Base-by-base conservation (phyloP, 345 rosid species). In the Citrus reticulata region DNA sequence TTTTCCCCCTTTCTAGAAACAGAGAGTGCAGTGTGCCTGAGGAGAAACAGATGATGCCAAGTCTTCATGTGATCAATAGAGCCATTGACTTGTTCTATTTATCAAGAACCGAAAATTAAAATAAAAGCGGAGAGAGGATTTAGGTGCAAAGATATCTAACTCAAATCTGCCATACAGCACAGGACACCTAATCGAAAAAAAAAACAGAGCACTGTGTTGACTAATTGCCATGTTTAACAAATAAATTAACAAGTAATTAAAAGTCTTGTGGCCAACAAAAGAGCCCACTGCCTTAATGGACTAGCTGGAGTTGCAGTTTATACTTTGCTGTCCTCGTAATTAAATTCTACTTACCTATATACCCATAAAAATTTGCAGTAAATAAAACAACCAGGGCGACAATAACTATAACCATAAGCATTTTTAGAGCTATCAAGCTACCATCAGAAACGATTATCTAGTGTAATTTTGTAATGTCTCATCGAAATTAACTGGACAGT, bases 161-260 rank as follows among this genome's bases (percentile, higher is more conserved):
- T 42, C 29, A 27, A 39, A 40, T 27, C 25, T 20, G 35, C 5
- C 34, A 5, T 22, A 13, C 70, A 19, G 25, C 32, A 66, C 74
- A 68, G 19, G 70, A 30, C 42, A 73, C 81, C 75, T 61, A 81
- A 77, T 59, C 74, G 74, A 35, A 24, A n/a, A 30, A 7, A 32
- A 24, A n/a, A 32, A 4, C 29, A 27, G 46, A 60, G 74, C 32
- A 4, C 55, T 51, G 37, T 49, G 75, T 78, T 54, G 79, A 74
- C 77, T 30, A 34, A n/a, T 34, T 19, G 13, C 51, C 42, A 58
- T n/a, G 32, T 32, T 54, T 32, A 58, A 13, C 30, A 7, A 13
- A 7, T 30, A 42, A 29, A 9, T 30, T 30, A 32, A 20, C 7
- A 34, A 61, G 63, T 6, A 29, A 58, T 22, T 19, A 32, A 46